These are phyloP conservation scores for Alternaria burnsii DNA, from an alignment of 2,329 filamentous ascomycete species.

Conservation along the genomic window DNA sequence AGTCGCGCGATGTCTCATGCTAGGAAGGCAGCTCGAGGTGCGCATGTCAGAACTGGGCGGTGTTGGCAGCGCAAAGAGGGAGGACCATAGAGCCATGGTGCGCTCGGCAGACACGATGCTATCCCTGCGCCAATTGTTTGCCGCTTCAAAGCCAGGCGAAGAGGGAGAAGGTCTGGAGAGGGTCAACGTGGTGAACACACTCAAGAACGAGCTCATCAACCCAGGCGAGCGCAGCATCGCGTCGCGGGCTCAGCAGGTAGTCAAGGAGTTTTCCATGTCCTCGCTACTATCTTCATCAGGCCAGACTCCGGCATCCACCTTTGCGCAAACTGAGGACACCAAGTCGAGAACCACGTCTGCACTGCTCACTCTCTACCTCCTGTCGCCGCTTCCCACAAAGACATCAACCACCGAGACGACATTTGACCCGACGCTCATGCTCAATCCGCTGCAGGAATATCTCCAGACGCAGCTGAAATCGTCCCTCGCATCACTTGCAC, in stretches of 20 bases:
- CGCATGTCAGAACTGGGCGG: constrained; percentile 76
- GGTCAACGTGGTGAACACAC: constrained; percentile 74
- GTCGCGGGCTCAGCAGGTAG: constrained; percentile 76
- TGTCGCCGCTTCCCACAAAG: constrained; percentile 71
- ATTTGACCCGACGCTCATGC: constrained; percentile 74
- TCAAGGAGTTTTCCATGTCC: constrained; percentile 84
- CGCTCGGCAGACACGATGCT: constrained; percentile 82
- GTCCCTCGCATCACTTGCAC: constrained; percentile 76
- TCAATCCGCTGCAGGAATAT: constrained; percentile 81
- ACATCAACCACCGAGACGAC: constrained; percentile 53
- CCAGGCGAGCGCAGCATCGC: constrained; percentile 79
- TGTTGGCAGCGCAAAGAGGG: constrained; percentile 60
- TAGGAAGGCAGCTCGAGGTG: constrained; percentile 87
- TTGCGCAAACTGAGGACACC: constrained; percentile 74
- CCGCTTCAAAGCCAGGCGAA: constrained; percentile 71
- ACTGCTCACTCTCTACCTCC: constrained; percentile 77
- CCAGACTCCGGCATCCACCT: constrained; percentile 56
- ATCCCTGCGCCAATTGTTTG: constrained; percentile 76
- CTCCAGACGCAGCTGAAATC: constrained; percentile 82
- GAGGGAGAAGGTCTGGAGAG: constrained; percentile 80
- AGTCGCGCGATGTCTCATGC: constrained; percentile 78
- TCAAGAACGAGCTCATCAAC: constrained; percentile 73
- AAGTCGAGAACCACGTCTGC: constrained; percentile 78
- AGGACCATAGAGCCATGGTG: constrained; percentile 82
- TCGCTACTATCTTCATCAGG: constrained; percentile 54